These are phyloP conservation scores for Artemisia argyi DNA, from an alignment of 129 eudicot species.

Conservation along the genomic window DNA sequence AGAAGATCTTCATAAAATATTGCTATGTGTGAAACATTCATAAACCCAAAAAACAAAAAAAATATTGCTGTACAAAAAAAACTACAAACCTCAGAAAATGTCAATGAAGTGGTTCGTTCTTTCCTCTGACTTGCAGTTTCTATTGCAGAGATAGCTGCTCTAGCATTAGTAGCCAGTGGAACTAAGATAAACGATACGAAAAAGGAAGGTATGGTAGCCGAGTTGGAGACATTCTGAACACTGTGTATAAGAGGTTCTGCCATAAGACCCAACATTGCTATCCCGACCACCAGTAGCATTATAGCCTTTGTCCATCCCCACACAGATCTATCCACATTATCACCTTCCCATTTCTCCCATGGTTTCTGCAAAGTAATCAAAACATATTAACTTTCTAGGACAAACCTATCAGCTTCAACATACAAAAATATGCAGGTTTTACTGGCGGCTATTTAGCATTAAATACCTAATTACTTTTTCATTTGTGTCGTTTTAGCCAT, in stretches of 20 bases:
- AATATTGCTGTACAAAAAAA: background rate
- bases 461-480: too few relatives aligned
- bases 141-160: conserved; percentile 59
- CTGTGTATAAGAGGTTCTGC: conserved; percentile 81
- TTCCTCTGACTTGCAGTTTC: conserved; percentile 45
- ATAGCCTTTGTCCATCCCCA: conserved; percentile 61
- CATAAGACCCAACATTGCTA: conserved; percentile 48
- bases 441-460: too few relatives aligned
- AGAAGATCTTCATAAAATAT: background rate
- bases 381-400: background rate
- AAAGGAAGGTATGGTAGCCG: conserved; percentile 56
- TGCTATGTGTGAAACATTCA: background rate
- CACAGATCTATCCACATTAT: conserved; percentile 33
- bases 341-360: conserved; percentile 43
- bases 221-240: conserved; percentile 58
- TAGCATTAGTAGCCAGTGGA: conserved; percentile 73
- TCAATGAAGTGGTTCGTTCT: conserved; percentile 56
- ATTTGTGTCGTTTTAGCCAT: too few relatives aligned
- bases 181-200: conserved; percentile 58
- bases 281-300: conserved; percentile 49
- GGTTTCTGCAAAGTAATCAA: conserved; percentile 39
- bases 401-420: background rate
- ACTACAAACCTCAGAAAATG: conserved; percentile 71
- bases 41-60: too few relatives aligned
- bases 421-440: too few relatives aligned